Evolutionary conservation across 2,329 filamentous ascomycete species (phyloP).

Genomic region (Graphilbum fragrans): DNA sequence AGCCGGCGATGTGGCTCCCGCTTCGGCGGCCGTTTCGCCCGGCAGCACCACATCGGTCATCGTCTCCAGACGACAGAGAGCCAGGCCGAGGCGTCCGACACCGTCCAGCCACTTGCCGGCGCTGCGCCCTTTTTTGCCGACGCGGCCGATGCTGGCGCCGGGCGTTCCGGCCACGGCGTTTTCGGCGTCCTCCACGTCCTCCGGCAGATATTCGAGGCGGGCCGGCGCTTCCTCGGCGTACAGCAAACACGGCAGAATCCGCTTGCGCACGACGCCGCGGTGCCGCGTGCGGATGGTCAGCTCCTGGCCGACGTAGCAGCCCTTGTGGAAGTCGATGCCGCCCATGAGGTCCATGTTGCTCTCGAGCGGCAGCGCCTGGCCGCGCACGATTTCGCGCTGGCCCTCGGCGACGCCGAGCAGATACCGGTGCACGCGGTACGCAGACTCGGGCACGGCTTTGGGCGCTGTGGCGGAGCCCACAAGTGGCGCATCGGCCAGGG

Average conservation of each 20-base stretch:
- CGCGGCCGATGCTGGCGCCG: conserved; percentile 36
- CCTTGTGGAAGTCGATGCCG: conserved; percentile 87
- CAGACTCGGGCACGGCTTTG: conserved; percentile 30
- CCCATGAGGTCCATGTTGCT: conserved; percentile 77
- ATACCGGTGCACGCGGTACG: conserved; percentile 68
- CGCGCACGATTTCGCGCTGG: conserved; percentile 60
- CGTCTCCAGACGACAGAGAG: conserved; percentile 73
- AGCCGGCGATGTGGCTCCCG: conserved; percentile 47
- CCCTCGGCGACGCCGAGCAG: conserved; percentile 77
- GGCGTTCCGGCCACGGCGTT: conserved; percentile 26
- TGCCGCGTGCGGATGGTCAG: conserved; percentile 92
- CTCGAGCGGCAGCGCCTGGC: conserved; percentile 71
- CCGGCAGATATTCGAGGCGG: conserved; percentile 14
- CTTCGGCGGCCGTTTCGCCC: conserved; percentile 51
- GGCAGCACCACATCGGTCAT: conserved; percentile 72
- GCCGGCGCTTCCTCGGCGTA: conserved; percentile 36
- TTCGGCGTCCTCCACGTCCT: neutral
- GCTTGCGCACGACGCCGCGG: conserved; percentile 83
- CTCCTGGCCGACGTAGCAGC: conserved; percentile 95
- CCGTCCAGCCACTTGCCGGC: conserved; percentile 72
- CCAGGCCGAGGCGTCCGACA: conserved; percentile 72
- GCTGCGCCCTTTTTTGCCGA: conserved; percentile 49
- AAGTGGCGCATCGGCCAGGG: conserved; percentile 6
- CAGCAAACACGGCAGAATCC: conserved; percentile 69
- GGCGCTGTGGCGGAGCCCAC: conserved; percentile 8